Evolutionary conservation across 345 rosid genomes (phyloP), one percentile per base, ranked within the genome.

Genomic region (Arabis hirsuta): DNA sequence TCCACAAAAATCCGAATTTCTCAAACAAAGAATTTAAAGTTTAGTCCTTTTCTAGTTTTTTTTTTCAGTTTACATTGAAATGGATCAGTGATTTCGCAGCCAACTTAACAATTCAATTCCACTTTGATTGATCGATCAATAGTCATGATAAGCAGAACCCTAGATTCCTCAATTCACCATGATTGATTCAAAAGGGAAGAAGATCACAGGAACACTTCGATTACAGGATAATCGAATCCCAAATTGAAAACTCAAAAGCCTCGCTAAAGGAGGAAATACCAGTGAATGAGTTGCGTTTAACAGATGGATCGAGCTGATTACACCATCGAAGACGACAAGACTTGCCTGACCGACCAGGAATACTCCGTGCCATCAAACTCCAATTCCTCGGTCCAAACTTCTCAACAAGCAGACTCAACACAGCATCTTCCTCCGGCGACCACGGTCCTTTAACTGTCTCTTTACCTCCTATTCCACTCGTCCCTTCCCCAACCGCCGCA

Each of bases 251-350:
- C 1, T 26, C 5, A 2, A 76, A 36, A 31, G 12, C 38, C 14
- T 5, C 0, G 0, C 1, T 9, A 16, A 53, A 1, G 39, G 12
- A 16, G 38, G 2, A 29, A 50, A 13, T 82, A 91, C 94, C 93
- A 45, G 90, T 82, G 57, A 92, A 92, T 12, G 98, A 91, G 76
- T 87, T 85, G 75, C 90, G 89, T 81, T 86, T 86, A 60, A 92
- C 82, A 41, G 87, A 56, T 12, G 96, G 96, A 69, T 90, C 88
- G 48, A 92, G 96, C 88, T 90, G 96, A 75, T 92, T 92, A 84
- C 92, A 92, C 96, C 98, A 90, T 31, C 96, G 88, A 68, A 90
- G 91, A 47, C 96, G 92, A 72, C 96, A 88, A 45, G 96, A 92
- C 81, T 88, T 90, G 45, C 96, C 96, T 39, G 96, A 88, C 47